Conservation (phyloP, 2,329 filamentous ascomycete species). For the Waltergamsia citrina region DNA sequence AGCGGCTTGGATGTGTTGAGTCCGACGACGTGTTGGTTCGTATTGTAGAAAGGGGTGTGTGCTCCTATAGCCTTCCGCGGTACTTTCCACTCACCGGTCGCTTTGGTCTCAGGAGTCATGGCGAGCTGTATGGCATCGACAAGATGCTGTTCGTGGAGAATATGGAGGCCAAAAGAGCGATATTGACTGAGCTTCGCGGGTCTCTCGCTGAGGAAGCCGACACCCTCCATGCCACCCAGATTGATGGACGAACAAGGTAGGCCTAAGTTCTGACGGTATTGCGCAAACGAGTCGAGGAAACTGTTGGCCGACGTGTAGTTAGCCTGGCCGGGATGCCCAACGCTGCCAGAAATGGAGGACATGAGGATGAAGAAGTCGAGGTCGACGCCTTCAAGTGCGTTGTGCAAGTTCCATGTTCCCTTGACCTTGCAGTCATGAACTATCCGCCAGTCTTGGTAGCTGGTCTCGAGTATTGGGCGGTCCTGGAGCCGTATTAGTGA, state of each 20-base stretch:
- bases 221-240: constrained; percentile 39
- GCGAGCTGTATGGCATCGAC: no score
- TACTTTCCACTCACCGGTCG: no score
- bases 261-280: constrained; percentile 26
- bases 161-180: no score
- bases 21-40: no score
- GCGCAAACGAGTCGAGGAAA: constrained; percentile 22
- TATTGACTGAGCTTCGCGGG: not conserved
- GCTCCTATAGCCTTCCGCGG: no score
- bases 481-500: constrained; percentile 4
- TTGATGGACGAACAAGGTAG: constrained; percentile 38
- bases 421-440: constrained; percentile 19
- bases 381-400: constrained; percentile 10
- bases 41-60: no score
- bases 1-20: no score
- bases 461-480: constrained; percentile 16
- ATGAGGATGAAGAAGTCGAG: constrained; percentile 33
- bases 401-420: constrained; percentile 29
- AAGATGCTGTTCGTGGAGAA: no score
- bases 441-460: constrained; percentile 17
- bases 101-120: no score
- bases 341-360: constrained; percentile 20
- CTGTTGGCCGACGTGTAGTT: constrained; percentile 19
- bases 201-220: constrained; percentile 37
- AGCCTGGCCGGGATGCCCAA: constrained; percentile 20